These are phyloP conservation scores for Debaryomyces coudertii DNA, from an alignment of 1,139 yeast species.

Conservation along the genomic window DNA sequence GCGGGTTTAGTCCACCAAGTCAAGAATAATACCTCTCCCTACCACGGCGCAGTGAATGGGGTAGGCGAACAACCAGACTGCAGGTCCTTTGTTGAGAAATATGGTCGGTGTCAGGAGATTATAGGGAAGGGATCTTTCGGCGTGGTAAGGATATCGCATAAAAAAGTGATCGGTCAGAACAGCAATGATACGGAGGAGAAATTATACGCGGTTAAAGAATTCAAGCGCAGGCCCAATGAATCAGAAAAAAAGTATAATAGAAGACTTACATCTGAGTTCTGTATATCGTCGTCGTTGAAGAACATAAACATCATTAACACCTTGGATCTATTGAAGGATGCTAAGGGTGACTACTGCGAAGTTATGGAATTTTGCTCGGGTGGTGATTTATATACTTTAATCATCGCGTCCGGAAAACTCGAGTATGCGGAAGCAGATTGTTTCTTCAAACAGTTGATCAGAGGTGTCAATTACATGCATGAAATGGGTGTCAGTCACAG, in stretches of 20 bases:
- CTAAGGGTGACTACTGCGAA: constrained; percentile 91
- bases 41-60: constrained; percentile 21
- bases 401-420: constrained; percentile 80
- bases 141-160: constrained; percentile 50
- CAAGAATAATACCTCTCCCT: constrained; percentile 40
- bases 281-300: constrained; percentile 52
- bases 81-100: constrained; percentile 50
- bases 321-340: constrained; percentile 83
- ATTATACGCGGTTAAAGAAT: constrained; percentile 52
- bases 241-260: constrained; percentile 49
- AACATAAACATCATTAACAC: constrained; percentile 72
- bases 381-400: constrained; percentile 87
- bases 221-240: constrained; percentile 45
- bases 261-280: constrained; percentile 49
- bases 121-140: constrained; percentile 54
- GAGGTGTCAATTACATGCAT: constrained; percentile 95
- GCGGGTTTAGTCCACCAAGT: constrained; percentile 79
- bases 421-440: constrained; percentile 93
- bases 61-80: constrained; percentile 30
- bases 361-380: constrained; percentile 97
- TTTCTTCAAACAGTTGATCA: constrained; percentile 85
- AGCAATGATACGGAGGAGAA: constrained; percentile 30
- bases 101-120: constrained; percentile 54
- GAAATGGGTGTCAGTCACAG: constrained; percentile 97
- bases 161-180: constrained; percentile 26